Evolutionary conservation across 2,329 filamentous ascomycete genomes (phyloP), one percentile per base, ranked within the genome.

Genomic region (Alternaria gaisen): DNA sequence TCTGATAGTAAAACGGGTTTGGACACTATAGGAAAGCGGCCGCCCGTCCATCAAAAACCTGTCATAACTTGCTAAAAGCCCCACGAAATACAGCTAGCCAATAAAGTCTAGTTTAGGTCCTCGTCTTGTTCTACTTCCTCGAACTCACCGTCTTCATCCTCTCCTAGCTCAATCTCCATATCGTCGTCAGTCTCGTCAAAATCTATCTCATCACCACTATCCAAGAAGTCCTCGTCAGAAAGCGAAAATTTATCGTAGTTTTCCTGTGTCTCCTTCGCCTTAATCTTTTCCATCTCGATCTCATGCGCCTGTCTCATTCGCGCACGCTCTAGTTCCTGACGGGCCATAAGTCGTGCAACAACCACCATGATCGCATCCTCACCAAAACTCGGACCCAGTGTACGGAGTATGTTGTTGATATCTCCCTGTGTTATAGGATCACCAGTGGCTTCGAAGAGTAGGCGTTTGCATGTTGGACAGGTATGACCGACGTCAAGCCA

Each of bases 401-500:
- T 18, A 14, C 32, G 24, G 0, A 65, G 12, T 6, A 65, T 20
- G 1, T n/a, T 9, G 40, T 53, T 51, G 14, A 63, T 22, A 16
- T 67, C 65, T 18, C 42, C 24, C 20, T 67, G 58, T 1, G 67
- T 67, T 24, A 70, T 51, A 3, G 32, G n/a, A 0, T 64, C 52
- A 9, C 11, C 20, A 8, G 32, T 42, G 5, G 48, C 22, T 12
- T 69, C 54, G 41, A 68, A 71, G 7, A 72, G 60, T 8, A 63
- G 50, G 50, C 61, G 62, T 5, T 54, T 61, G 60, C 70, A 72
- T 18, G 46, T 63, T 10, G 68, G 68, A n/a, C 69, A 72, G 3
- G 62, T 58, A 52, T 67, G 60, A 16, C 70, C 57, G 4, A 59
- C 52, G 2, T 65, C 58, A 12, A 72, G 62, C 69, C 69, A 72